Evolutionary conservation across 192 early-diverging fungal species (phyloP), one percentile per base, ranked within the genome.

Genomic region (Dissophora ornata): DNA sequence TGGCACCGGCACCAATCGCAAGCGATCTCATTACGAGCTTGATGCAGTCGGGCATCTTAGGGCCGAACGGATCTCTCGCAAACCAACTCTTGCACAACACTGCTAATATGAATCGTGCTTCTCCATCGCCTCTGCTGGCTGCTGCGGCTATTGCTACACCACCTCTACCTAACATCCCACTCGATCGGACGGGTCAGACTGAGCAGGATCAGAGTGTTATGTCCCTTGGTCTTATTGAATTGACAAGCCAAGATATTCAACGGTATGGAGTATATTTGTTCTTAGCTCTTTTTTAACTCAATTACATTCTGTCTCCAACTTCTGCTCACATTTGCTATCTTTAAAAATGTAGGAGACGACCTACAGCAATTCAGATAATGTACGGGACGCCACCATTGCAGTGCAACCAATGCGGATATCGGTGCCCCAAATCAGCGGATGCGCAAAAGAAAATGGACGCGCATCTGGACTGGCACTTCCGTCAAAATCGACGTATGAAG

Each of bases 401-500:
- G 73, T 99, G 97, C 82, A 89, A 91, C 48, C 97, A 99, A 82
- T 99, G 97, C 79, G 97, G 94, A 0, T 88, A 89, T 70, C 90
- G 97, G 22, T 95, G 90, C 47, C 75, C 85, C 4, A 87, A 87
- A 33, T 82, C 85, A 9, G 86, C 83, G 16, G 84, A 84, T 38
- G 94, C 93, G 2, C 83, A 90, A 61, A 81, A 82, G 24, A 89
- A 90, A 60, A 92, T 96, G 87, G 86, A 89, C 55, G 82, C 85
- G 41, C 97, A 99, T 79, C 57, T 99, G 32, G 96, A 99, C 65
- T 96, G 94, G 89, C 97, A 99, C 81, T 99, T 97, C 79, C 85
- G 97, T 32, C 94, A 96, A 80, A 99, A 99, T 78, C 82, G 92
- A 49, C 87, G 94, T 32, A 75, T 91, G 60, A 91, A 92, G 77